Conservation (phyloP, 2,329 filamentous ascomycete genomes). For the Pseudogymnoascus pannorum region DNA sequence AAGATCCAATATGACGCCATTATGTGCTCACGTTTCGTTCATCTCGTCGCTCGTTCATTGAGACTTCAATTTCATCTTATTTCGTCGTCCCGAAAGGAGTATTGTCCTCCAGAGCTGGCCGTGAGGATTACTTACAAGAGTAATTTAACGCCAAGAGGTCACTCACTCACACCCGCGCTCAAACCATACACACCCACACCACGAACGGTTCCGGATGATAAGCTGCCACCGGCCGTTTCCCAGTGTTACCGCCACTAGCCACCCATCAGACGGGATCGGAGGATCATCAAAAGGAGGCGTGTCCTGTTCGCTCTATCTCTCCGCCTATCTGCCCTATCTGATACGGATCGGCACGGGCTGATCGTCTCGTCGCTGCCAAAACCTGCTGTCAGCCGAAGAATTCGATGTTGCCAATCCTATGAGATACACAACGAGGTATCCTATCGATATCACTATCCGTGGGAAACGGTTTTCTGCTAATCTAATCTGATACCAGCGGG, state of each 20-base stretch:
- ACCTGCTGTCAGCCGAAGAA: not conserved
- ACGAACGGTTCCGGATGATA: not conserved
- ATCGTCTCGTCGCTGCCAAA: not conserved
- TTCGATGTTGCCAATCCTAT: not conserved
- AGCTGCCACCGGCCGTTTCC: not conserved
- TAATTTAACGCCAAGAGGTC: not conserved
- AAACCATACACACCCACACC: not conserved
- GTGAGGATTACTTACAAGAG: not conserved
- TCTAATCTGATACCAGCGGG: constrained; percentile 1
- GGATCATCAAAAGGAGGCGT: not conserved
- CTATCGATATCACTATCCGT: not conserved
- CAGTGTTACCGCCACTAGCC: not conserved
- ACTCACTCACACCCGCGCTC: not conserved
- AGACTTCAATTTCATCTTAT: not conserved
- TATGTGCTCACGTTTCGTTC: constrained; percentile 4
- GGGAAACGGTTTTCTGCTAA: not conserved
- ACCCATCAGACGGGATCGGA: not conserved
- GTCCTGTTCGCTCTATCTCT: not conserved
- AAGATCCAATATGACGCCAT: constrained; percentile 3
- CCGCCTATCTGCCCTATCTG: constrained; percentile 3
- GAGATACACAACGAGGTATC: not conserved
- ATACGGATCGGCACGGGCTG: not conserved
- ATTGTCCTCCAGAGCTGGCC: not conserved
- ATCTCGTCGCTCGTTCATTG: not conserved
- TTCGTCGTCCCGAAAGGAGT: not conserved